Conservation (phyloP, 1,284 basidiomycete genomes). For the Cutaneotrichosporon sp. region DNA sequence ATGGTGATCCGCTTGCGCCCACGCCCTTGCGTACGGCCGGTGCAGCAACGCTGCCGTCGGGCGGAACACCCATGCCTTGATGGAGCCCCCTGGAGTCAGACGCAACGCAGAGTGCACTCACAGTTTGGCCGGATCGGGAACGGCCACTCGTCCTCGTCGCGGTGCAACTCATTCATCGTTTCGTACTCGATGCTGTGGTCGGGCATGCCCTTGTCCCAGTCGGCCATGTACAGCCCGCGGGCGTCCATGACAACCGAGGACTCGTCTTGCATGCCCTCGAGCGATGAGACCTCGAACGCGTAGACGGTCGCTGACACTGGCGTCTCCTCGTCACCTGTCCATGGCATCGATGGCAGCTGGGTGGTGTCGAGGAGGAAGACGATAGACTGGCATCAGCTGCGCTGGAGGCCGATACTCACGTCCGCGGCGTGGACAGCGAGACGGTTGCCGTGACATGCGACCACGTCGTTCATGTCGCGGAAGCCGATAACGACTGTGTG, state of each 20-base stretch:
- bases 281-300: constrained; percentile 11
- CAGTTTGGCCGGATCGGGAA: constrained; percentile 9
- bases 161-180: not conserved
- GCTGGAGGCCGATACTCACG: not conserved
- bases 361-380: not conserved
- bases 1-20: not conserved
- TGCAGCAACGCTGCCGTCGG: constrained; percentile 7
- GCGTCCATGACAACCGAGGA: constrained; percentile 12
- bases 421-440: not conserved
- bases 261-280: constrained; percentile 4
- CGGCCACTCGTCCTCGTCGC: not conserved
- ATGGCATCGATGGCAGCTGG: not conserved
- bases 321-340: not conserved
- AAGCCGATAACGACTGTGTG: not conserved
- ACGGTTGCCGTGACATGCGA: not conserved
- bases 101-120: not conserved
- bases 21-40: not conserved
- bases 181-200: not conserved
- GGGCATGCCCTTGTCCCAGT: constrained; percentile 18
- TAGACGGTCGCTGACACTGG: not conserved
- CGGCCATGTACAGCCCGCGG: constrained; percentile 16
- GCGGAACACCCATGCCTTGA: constrained; percentile 14
- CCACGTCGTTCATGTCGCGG: not conserved
- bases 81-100: constrained; percentile 12
- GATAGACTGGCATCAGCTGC: not conserved